Conservation (phyloP, 2,329 filamentous ascomycete genomes). For the Arthrocladium fulminans region DNA sequence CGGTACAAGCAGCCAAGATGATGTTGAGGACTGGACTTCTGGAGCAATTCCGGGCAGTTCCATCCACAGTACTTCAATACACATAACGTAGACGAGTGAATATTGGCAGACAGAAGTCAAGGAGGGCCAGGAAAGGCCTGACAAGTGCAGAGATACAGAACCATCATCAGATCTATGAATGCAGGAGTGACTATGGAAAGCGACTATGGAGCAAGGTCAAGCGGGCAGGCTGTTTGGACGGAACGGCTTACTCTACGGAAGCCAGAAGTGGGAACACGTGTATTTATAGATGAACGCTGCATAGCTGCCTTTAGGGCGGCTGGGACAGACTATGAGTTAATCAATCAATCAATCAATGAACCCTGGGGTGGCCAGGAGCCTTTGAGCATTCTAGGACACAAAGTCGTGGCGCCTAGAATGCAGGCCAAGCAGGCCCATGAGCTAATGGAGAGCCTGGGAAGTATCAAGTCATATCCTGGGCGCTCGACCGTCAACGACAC, state of each 20-base stretch:
- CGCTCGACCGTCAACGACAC: no score
- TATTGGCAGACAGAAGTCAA: not conserved
- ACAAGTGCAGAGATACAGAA: not conserved
- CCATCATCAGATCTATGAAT: not conserved
- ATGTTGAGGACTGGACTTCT: constrained; percentile 25
- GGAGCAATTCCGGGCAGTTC: not conserved
- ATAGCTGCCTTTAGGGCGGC: not conserved
- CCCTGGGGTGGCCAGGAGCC: no score
- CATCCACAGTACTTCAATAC: not conserved
- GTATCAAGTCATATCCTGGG: no score
- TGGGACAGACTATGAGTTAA: constrained; percentile 1
- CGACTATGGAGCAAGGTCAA: not conserved
- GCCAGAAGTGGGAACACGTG: not conserved
- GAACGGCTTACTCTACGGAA: not conserved
- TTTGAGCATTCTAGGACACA: no score
- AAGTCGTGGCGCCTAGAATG: no score
- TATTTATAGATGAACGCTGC: not conserved
- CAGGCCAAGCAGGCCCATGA: no score
- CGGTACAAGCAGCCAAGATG: constrained; percentile 30
- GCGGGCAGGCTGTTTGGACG: no score
- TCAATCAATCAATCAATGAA: constrained; percentile 6
- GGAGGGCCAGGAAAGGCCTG: not conserved
- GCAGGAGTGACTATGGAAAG: not conserved
- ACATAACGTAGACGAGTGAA: constrained; percentile 21
- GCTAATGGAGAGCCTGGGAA: no score